Base-by-base conservation (phyloP, 306 rosid species). In the Prunus campanulata region DNA sequence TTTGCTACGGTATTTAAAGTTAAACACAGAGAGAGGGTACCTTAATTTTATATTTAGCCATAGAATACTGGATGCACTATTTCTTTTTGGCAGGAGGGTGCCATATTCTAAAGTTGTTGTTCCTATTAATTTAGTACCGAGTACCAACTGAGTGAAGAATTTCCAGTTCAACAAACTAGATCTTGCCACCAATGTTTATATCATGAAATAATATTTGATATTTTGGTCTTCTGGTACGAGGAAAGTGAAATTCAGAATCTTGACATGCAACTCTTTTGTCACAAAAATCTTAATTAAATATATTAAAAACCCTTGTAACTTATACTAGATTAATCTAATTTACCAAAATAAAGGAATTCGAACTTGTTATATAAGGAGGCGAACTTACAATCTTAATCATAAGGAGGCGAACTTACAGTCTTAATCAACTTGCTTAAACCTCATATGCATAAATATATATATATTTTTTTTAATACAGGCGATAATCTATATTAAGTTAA, bases 381-480 rank as follows among this genome's bases (percentile, higher is more conserved):
- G 9, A 6, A 8, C 44, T 39, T 7, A 39, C 9, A 0, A 2
- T 39, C 0, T 39, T 39, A 39, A 6, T 39, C 2, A 39, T 0
- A 49, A 49, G 9, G 9, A 39, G 9, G 2, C 42, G 9, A 6
- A 8, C 44, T 39, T 7, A 39, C 9, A 0, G 0, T 39, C 0
- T 39, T 39, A 39, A 6, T 39, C 2, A 39, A 39, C 44, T 39
- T 6, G 9, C 0, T 6, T 39, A 39, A 39, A 39, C 0, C 9
- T 4, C 9, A 7, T 39, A 39, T 39, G 9, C 9, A 39, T 7
- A 7, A 39, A 39, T 39, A 39, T 7, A 7, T 39, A 0, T 0
- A 1, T 35, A 4, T 30, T 30, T 30, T 3, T 35, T 35, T 0
- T 1, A 35, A 7, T 7, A 7, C 2, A 1, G 0, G 0, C 0